Evolutionary conservation across 2,329 filamentous ascomycete species (phyloP).

Genomic region (Stachybotrys echinatus): DNA sequence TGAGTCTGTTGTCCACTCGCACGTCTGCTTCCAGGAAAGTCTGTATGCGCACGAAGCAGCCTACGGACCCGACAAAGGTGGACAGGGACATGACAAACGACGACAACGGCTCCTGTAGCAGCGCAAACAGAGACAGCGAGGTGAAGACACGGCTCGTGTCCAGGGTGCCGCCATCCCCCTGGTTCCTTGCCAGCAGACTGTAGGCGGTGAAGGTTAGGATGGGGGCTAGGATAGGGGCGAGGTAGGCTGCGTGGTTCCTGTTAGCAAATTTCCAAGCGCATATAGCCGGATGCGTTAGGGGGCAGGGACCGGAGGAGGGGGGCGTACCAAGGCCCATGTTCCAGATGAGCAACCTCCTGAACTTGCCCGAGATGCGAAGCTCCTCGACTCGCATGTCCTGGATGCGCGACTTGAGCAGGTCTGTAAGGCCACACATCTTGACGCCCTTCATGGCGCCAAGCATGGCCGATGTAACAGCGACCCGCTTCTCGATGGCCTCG

Average conservation of each 20-base stretch:
- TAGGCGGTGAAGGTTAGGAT: constrained; percentile 4
- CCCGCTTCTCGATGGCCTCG: constrained; percentile 20
- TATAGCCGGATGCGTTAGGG: neutral
- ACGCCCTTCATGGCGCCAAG: constrained; percentile 22
- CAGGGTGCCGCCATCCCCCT: constrained; percentile 6
- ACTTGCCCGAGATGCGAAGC: constrained; percentile 12
- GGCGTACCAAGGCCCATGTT: constrained; percentile 13
- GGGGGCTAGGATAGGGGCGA: constrained; percentile 8
- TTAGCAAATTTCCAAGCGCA: too few relatives aligned
- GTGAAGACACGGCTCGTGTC: constrained; percentile 13
- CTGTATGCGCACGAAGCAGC: constrained; percentile 16
- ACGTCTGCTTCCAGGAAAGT: neutral
- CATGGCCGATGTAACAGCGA: constrained; percentile 19
- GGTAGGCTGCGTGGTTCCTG: constrained; percentile 3
- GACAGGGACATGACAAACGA: constrained; percentile 14
- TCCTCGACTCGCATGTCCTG: constrained; percentile 11
- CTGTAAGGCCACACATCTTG: constrained; percentile 23
- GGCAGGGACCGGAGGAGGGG: neutral
- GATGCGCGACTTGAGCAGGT: constrained; percentile 10
- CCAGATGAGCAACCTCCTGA: constrained; percentile 12
- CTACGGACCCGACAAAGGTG: constrained; percentile 13
- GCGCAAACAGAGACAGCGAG: constrained; percentile 14
- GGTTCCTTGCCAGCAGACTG: constrained; percentile 4
- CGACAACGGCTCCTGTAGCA: constrained; percentile 13
- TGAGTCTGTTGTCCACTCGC: neutral